Evolutionary conservation across 352 stramenopile genomes (phyloP).

Genomic region (Elongisporangium prolatum): DNA sequence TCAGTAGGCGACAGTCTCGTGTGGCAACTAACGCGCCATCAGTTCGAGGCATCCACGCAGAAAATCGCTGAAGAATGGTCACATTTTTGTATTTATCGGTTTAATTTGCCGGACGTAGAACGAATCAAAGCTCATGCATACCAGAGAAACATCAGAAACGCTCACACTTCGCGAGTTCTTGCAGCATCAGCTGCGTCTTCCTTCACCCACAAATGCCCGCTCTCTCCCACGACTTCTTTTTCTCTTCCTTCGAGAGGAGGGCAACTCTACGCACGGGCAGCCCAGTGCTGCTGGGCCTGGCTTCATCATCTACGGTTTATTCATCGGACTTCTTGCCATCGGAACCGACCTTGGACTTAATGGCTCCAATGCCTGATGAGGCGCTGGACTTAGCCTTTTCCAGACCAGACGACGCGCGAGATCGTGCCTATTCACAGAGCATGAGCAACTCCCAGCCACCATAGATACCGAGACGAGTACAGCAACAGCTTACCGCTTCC

Average conservation of each 20-base stretch:
- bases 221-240: not conserved
- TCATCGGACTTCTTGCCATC: conserved; percentile 55
- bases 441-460: conserved; percentile 9
- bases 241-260: not conserved
- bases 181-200: not conserved
- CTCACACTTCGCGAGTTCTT: not conserved
- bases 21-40: not conserved
- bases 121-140: not conserved
- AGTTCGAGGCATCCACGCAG: not conserved
- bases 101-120: not conserved
- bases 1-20: too few species aligned
- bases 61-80: not conserved
- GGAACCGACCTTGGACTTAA: conserved; percentile 68
- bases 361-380: conserved; percentile 59
- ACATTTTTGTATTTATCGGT: not conserved
- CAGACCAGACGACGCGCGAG: conserved; percentile 49
- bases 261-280: not conserved
- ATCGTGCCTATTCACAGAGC: conserved; percentile 36
- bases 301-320: conserved; percentile 5
- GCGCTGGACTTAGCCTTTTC: conserved; percentile 82
- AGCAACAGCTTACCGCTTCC: conserved; percentile 44
- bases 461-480: not conserved
- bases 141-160: not conserved
- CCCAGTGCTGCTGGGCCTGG: not conserved
- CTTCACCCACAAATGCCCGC: not conserved